phyloP scores from a whole-genome alignment of 257 asterid species.

The Sherardia arvensis region DNA sequence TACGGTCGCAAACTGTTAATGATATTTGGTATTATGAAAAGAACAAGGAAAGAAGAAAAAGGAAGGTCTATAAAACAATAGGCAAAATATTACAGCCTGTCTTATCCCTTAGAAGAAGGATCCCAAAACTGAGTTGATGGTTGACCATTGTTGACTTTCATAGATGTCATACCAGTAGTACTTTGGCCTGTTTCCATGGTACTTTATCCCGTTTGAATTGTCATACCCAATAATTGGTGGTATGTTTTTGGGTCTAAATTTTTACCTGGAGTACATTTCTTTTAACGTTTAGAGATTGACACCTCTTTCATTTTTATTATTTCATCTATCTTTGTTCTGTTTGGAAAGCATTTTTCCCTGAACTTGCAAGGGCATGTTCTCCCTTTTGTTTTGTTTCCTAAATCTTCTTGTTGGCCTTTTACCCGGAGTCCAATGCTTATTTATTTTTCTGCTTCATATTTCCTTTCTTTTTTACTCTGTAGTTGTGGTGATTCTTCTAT shows the following conservation, averaged over 20 bases:
- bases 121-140: neutral
- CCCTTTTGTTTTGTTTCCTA: neutral
- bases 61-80: neutral
- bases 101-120: neutral
- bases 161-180: neutral
- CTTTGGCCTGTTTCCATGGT: neutral
- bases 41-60: neutral
- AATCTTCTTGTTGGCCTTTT: neutral
- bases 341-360: neutral
- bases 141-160: neutral
- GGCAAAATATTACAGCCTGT: neutral
- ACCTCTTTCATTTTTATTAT: neutral
- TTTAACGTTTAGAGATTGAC: neutral
- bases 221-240: neutral
- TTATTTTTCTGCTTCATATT: neutral
- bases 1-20: neutral
- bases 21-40: neutral
- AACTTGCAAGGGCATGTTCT: neutral
- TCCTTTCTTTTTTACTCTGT: neutral
- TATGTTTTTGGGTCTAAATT: no score
- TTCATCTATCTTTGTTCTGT: neutral
- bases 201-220: neutral
- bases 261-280: no score
- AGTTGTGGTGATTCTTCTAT: conserved; percentile 2
- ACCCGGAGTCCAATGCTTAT: neutral